Base-by-base conservation (phyloP, 2,329 filamentous ascomycete genomes). In the Claviceps spartinae region DNA sequence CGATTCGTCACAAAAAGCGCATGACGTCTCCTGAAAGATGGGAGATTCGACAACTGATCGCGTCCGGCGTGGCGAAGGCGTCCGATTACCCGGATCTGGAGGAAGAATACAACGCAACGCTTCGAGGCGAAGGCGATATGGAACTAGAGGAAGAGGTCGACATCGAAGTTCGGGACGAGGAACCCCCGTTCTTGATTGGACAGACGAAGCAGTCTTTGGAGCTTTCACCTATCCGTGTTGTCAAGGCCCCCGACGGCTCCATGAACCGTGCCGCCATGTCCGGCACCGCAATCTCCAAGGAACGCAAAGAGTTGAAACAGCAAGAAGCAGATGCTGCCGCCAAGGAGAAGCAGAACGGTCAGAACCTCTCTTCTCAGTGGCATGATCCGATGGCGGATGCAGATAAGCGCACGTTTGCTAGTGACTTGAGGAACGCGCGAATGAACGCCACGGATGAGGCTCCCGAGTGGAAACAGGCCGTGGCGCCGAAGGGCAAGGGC, bases 181-280 rank as follows among this genome's bases (percentile, higher is more conserved):
- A 98, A 62, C 94, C 93, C 0, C 93, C 93, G 0, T 98, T 98
- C 73, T 69, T 98, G 56, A 86, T 88, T 16, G 93, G 93, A 4
- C 94, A 98, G 66, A 98, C 93, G 0, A 96, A 96, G 63, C 90
- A 95, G 64, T 95, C 89, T 9, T 75, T 98, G 8, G 93, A 98
- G 62, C 72, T 98, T 4, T 96, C 90, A 2, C 93, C 93, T 0
- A 98, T 98, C 55, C 80, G 94, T 57, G 90, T 98, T 22, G 88
- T 98, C 60, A 97, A 97, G 68, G 93, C 93, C 1, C 94, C 93
- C 0, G 93, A 98, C 67, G 93, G 93, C n/a, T 97, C 91, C 4
- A 83, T 98, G 68, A 98, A 98, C 65, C 80, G 93, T 62, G 88
- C 94, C 47, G 94, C 94, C 16, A 95, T 97, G 86, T 84, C 90